Percentiles rank a stretch among this genome's conserved stretches.
phyloP scores from a whole-genome alignment of 345 rosid genomes.

The Lepidium sativum region DNA sequence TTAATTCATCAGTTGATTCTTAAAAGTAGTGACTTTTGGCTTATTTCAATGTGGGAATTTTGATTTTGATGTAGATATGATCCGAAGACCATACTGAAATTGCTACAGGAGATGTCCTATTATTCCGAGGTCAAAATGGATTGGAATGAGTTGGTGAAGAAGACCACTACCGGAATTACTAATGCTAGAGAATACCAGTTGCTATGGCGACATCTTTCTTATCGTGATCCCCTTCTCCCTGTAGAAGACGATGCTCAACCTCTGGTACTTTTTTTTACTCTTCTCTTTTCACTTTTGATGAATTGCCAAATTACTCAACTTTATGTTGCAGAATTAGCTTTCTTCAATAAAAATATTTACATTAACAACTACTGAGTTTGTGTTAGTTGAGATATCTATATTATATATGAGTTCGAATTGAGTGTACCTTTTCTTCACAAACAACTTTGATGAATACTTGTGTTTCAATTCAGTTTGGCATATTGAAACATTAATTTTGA shows the following conservation, averaged over 20 bases:
- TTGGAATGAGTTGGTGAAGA: slow-evolving; percentile 54
- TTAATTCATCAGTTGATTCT: background rate
- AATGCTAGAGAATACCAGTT: slow-evolving; percentile 67
- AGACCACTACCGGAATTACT: slow-evolving; percentile 60
- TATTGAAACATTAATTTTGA: background rate
- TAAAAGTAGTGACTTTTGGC: background rate
- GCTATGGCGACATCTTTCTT: slow-evolving; percentile 93
- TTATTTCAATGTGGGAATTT: background rate
- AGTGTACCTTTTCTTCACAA: background rate
- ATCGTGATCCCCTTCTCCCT: slow-evolving; percentile 37
- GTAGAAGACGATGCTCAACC: slow-evolving; percentile 53
- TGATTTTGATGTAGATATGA: slow-evolving; percentile 37
- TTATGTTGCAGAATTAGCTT: background rate
- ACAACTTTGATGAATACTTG: background rate
- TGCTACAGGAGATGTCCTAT: slow-evolving; percentile 54
- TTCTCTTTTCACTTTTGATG: background rate
- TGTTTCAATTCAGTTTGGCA: background rate
- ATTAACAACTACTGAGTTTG: background rate
- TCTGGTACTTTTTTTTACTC: slow-evolving; percentile 34
- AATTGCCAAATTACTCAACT: background rate
- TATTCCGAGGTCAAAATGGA: slow-evolving; percentile 36
- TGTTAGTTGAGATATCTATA: background rate
- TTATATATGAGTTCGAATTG: background rate
- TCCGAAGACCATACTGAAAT: slow-evolving; percentile 37
- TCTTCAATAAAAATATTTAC: background rate